Conservation (phyloP, 139 green algal genomes). For the Prasinococcaceae sp. region DNA sequence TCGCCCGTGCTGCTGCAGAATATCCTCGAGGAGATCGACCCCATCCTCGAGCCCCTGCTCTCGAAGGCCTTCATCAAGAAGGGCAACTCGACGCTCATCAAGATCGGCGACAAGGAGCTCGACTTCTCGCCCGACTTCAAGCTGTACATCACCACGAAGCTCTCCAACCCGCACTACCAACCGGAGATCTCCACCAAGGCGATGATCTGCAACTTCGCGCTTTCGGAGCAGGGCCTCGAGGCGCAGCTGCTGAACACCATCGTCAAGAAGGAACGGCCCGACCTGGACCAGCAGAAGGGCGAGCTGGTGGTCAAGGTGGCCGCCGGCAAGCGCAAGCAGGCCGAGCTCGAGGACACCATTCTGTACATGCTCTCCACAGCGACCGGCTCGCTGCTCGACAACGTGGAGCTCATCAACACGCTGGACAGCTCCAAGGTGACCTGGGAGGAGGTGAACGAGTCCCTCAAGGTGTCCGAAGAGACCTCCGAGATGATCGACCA, state of each 20-base stretch:
- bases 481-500: constrained; percentile 56
- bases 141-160: constrained; percentile 79
- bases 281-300: constrained; percentile 78
- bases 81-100: constrained; percentile 55
- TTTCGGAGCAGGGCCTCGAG: constrained; percentile 57
- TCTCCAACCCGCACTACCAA: constrained; percentile 70
- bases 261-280: constrained; percentile 55
- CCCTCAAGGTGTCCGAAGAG: constrained; percentile 47
- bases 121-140: constrained; percentile 69
- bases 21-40: constrained; percentile 61
- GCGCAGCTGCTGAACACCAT: constrained; percentile 66
- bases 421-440: constrained; percentile 60
- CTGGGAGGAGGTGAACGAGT: constrained; percentile 58
- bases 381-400: constrained; percentile 58
- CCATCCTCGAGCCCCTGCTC: constrained; percentile 58
- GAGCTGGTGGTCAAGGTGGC: constrained; percentile 74
- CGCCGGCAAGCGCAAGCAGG: constrained; percentile 50
- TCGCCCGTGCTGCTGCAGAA: constrained; percentile 60
- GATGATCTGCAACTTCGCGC: constrained; percentile 53
- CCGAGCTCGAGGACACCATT: constrained; percentile 67
- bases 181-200: constrained; percentile 70
- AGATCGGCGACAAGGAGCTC: constrained; percentile 71
- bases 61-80: constrained; percentile 60
- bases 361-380: constrained; percentile 54
- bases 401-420: constrained; percentile 65